Evolutionary conservation across 371 early-diverging fungal species (phyloP).

Genomic region (Zychaea mexicana): DNA sequence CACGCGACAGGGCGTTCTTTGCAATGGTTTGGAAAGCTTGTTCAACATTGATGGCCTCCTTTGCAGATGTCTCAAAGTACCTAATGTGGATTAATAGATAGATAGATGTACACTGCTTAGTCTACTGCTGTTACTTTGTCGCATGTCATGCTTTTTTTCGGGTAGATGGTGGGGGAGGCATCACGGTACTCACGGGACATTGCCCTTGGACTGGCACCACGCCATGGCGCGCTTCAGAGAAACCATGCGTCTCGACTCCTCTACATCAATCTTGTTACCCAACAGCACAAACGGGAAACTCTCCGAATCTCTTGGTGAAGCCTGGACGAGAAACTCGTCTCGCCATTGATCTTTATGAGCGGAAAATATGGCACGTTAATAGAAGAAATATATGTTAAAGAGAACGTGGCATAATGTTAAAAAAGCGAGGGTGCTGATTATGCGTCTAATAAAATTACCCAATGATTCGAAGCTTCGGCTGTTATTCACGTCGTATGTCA

Average conservation of each 20-base stretch:
- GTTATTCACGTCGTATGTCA: conserved; percentile 97
- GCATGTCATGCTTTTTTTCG: neutral
- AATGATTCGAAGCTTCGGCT: conserved; percentile 93
- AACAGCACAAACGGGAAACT: conserved; percentile 97
- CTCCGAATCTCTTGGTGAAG: conserved; percentile 92
- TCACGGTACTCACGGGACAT: conserved; percentile 71
- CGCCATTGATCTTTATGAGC: conserved; percentile 74
- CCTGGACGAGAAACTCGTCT: conserved; percentile 96
- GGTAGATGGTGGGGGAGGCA: neutral
- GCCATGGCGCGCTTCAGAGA: conserved; percentile 93
- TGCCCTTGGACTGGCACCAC: conserved; percentile 96
- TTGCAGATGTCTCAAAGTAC: conserved; percentile 98
- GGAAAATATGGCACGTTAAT: no score
- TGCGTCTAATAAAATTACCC: conserved; percentile 48
- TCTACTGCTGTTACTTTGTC: neutral
- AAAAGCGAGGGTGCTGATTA: neutral
- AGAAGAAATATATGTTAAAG: neutral
- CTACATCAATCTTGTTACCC: conserved; percentile 98
- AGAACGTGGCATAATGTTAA: neutral
- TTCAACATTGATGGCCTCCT: conserved; percentile 97
- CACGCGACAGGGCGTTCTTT: conserved; percentile 90
- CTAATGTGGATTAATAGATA: no score
- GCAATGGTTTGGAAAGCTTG: conserved; percentile 96
- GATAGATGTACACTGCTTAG: no score
- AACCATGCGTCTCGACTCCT: conserved; percentile 91